Base-by-base conservation (phyloP, 495 filamentous ascomycete genomes). In the Podospora australis region DNA sequence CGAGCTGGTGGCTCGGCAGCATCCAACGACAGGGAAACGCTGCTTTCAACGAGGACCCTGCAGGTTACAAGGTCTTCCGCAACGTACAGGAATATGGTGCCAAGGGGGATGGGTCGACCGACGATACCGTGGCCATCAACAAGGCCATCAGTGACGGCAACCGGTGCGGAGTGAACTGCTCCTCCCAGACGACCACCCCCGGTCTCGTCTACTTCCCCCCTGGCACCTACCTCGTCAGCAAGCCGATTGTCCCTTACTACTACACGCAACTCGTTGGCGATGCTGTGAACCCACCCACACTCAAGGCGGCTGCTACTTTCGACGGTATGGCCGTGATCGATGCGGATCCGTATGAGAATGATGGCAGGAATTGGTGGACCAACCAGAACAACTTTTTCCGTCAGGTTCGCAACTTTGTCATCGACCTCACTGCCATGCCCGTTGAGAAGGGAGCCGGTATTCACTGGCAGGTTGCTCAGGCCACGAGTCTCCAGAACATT, bases 371-470 rank as follows among this genome's bases (percentile, higher is more conserved):
- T 61, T 80, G 69, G 69, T 96, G 83, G 69, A 88, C 84, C 54
- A 95, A 95, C 66, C 85, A 95, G 69, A 98, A 97, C 80, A 96
- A 98, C 73, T 98, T 98, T 76, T 97, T 89, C 78, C 89, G 92
- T 38, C 86, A 94, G 57, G 73, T 98, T 54, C 88, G 94, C 65
- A 97, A 98, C 72, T 86, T 98, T 56, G 77, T 89, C 58, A 84
- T 98, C 64, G 92, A 98, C 63, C 66, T 90, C 36, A 89, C 79
- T 23, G 78, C 70, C 10, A 80, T 86, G 77, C 83, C 86, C 11
- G 55, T 71, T 42, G 71, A 65, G 32, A 58, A 64, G 20, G 87
- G 84, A 48, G 77, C 88, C 30, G 88, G 88, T 68, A 94, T 98
- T 48, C 92, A 97, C 67, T 97, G 94, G 94, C 92, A 97, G 64